Evolutionary conservation across 768 basidiomycete species (phyloP).

Genomic region (Lactifluus volemus): DNA sequence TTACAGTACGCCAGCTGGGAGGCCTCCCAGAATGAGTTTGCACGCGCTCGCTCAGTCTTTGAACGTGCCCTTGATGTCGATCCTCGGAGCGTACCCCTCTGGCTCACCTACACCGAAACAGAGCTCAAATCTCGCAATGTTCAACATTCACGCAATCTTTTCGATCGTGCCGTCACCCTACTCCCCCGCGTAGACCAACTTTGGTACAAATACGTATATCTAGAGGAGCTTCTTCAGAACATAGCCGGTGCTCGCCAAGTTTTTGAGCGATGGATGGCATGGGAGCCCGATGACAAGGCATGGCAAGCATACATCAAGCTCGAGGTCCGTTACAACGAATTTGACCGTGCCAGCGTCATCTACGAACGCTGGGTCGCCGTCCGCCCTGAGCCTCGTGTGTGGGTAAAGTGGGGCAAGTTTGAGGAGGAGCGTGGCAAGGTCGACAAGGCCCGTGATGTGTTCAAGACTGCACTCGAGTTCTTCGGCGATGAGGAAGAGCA

Average conservation of each 20-base stretch:
- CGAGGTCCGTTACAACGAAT: conserved; percentile 87
- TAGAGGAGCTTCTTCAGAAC: conserved; percentile 95
- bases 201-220: conserved; percentile 99
- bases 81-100: conserved; percentile 79
- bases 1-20: conserved; percentile 83
- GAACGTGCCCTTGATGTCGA: conserved; percentile 97
- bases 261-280: conserved; percentile 99
- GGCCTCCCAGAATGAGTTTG: conserved; percentile 94
- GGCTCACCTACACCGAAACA: conserved; percentile 95
- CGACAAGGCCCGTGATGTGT: conserved; percentile 59
- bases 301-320: conserved; percentile 99
- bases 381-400: conserved; percentile 53
- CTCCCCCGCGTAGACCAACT: conserved; percentile 94
- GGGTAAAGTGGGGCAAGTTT: conserved; percentile 60
- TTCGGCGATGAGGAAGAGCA: conserved; percentile 56
- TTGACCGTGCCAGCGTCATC: conserved; percentile 84
- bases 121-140: conserved; percentile 97
- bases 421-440: conserved; percentile 52
- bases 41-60: conserved; percentile 89
- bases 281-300: conserved; percentile 99
- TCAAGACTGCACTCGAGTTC: conserved; percentile 58
- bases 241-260: conserved; percentile 95
- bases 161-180: conserved; percentile 93
- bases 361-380: conserved; percentile 89
- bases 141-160: conserved; percentile 93